These are phyloP conservation scores for Hanseniaspora pseudoguilliermondii DNA, from an alignment of 805 yeast genomes.

Conservation along the genomic window DNA sequence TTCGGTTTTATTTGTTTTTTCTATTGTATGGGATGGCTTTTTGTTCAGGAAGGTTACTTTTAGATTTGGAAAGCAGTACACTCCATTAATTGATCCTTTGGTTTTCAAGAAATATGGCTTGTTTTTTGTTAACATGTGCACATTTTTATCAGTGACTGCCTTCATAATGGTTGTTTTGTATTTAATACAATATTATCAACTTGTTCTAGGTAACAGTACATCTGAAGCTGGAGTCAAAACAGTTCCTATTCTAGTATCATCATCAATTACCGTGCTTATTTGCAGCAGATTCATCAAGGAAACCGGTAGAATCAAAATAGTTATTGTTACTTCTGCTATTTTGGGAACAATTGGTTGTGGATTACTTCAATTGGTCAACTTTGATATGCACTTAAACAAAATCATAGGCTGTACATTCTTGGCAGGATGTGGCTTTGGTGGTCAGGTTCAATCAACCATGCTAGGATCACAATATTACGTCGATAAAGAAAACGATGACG, in stretches of 20 bases:
- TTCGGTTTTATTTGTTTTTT: constrained; percentile 29
- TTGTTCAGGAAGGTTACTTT: constrained; percentile 15
- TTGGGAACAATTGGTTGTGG: constrained; percentile 30
- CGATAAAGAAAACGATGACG: constrained; percentile 15
- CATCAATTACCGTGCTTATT: constrained; percentile 13
- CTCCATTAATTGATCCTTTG: constrained; percentile 9
- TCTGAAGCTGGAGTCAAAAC: constrained; percentile 18
- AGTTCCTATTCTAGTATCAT: constrained; percentile 17
- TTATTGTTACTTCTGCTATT: constrained; percentile 23
- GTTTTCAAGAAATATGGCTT: constrained; percentile 8
- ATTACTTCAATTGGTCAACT: constrained; percentile 24
- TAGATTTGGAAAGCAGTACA: neutral
- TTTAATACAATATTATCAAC: constrained; percentile 13
- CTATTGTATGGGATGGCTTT: constrained; percentile 35
- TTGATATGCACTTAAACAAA: constrained; percentile 21
- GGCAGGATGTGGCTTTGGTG: constrained; percentile 30
- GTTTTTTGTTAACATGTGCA: constrained; percentile 1
- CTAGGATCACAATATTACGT: constrained; percentile 24
- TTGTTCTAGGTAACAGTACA: constrained; percentile 11
- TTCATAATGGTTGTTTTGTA: constrained; percentile 1
- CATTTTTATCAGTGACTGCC: neutral
- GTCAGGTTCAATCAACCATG: constrained; percentile 25
- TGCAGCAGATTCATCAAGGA: constrained; percentile 26
- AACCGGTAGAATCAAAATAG: constrained; percentile 29
- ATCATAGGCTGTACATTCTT: constrained; percentile 30